A percentile compares a stretch with the other conserved stretches of the same genome.
These are phyloP conservation scores for Kazachstania taianensis DNA, from an alignment of 805 yeast genomes.

Conservation along the genomic window DNA sequence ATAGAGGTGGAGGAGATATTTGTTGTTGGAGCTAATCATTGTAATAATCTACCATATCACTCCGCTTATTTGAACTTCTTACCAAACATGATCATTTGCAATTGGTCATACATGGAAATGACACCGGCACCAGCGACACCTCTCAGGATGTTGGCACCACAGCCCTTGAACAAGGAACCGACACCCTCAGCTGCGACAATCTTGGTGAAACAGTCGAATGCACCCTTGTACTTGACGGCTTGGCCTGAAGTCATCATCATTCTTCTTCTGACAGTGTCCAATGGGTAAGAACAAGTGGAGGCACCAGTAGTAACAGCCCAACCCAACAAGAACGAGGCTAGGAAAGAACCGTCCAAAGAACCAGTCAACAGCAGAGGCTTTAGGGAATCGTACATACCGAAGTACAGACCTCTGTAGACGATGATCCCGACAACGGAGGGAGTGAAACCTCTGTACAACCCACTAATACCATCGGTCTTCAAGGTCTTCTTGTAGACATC, in stretches of 20 bases:
- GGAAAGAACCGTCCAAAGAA: constrained; percentile 87
- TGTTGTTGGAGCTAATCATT: too few species aligned
- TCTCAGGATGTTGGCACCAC: constrained; percentile 99
- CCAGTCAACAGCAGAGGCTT: constrained; percentile 93
- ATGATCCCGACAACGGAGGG: constrained; percentile 96
- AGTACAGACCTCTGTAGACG: constrained; percentile 98
- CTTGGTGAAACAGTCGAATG: constrained; percentile 83
- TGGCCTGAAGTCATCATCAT: constrained; percentile 99
- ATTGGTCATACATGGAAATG: constrained; percentile 93
- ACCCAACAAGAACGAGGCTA: constrained; percentile 92
- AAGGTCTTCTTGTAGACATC: constrained; percentile 95
- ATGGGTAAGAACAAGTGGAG: constrained; percentile 97
- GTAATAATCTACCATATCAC: too few species aligned
- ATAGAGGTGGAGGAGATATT: too few species aligned
- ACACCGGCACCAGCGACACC: constrained; percentile 99
- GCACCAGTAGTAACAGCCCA: constrained; percentile 98
- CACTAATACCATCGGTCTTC: constrained; percentile 93
- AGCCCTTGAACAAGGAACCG: constrained; percentile 90
- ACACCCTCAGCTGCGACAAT: constrained; percentile 96
- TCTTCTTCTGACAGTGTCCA: constrained; percentile 99
- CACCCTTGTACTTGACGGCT: constrained; percentile 93
- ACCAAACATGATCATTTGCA: constrained; percentile 90
- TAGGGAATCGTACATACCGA: constrained; percentile 93
- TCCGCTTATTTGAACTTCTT: constrained; percentile 68
- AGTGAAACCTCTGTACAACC: constrained; percentile 98